Base-by-base conservation (phyloP, 108 stramenopile species). In the Cyclotella kingstonii region DNA sequence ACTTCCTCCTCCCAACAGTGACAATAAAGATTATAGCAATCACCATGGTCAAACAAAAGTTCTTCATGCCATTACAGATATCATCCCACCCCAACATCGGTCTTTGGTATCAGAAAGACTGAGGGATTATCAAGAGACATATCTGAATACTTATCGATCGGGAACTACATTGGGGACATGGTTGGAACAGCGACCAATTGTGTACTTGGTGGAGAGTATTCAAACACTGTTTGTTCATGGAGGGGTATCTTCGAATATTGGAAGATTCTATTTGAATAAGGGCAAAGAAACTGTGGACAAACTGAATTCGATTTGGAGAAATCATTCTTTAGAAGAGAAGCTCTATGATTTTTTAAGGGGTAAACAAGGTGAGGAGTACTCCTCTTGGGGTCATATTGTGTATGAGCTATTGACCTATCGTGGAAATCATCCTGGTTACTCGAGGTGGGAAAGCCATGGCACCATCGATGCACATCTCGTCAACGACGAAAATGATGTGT, bases 401-500 rank as follows among this genome's bases (percentile, higher is more conserved):
- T 79, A 79, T 43, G 73, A 77, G 38, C 60, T 84, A 23, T 42
- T 84, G 33, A 80, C 79, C 5, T 81, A 80, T 61, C 64, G 84
- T 22, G 84, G 84, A 10, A 84, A 84, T 41, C 84, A 84, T 66
- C 70, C 78, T 12, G 74, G 78, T 5, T 79, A 76, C 28, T 42
- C 36, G 14, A 67, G 63, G 4, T 75, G 74, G 74, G 74, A 62
- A 34, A 67, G 53, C 29, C 60, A 67, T 33, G 74, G 60, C 0
- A 52, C 51, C 8, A 28, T 48, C 43, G 74, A 75, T 10, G 66
- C 66, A 9, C 43, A 63, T 47, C 46, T 60, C 4, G 11, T 46
- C 5, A 71, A 76, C 17, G 54, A 48, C 22, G 53, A 63, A n/a
- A n/a, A n/a, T 19, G 45, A 35, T 11, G 63, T 80, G 18, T 61